Evolutionary conservation across 768 basidiomycete genomes (phyloP), one percentile per base, ranked within the genome.

Genomic region (Amanita phalloides): DNA sequence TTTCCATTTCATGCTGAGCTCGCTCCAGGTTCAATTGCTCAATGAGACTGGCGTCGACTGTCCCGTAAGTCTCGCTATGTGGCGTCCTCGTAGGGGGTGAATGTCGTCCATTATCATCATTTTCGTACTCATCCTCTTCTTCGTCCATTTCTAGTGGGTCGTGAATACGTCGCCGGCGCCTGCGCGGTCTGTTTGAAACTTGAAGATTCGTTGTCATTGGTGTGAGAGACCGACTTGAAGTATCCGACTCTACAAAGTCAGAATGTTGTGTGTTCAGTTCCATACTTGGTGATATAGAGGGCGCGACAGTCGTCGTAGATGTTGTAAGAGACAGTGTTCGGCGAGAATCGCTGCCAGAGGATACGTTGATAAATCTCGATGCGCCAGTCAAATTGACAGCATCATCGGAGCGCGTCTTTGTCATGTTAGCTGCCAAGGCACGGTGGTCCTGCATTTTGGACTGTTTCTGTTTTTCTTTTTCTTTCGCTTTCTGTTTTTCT

Each of bases 1-100:
- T 48, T 6, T 63, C 61, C 20, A 54, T 53, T 28, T 63, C 62
- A 56, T 52, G 33, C 35, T 52, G 51, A 9, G 53, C 53, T 30
- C 45, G 45, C 26, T 47, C 47, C 21, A 41, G 8, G 32, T 48
- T 38, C 13, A 48, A 36, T 51, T 69, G 67, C 57, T 79, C 77
- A 54, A 81, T 72, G 23, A 67, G 68, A 45, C 70, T 74, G 0
- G 79, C 72, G 55, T 82, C 78, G 43, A 83, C 67, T 5, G 80
- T 72, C 3, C 75, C 74, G 55, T 81, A 84, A 2, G 78, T 74
- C 63, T 84, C 82, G 25, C 74, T 72, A 58, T 84, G 79, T 17
- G 82, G 77, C 6, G 81, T 82, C 25, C 78, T 75, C 17, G 69
- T 57, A 11, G 73, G 72, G 0, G 64, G 53, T 56, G 61, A 14